Evolutionary conservation across 768 basidiomycete genomes (phyloP), one percentile per base, ranked within the genome.

Genomic region (Astraeus odoratus): DNA sequence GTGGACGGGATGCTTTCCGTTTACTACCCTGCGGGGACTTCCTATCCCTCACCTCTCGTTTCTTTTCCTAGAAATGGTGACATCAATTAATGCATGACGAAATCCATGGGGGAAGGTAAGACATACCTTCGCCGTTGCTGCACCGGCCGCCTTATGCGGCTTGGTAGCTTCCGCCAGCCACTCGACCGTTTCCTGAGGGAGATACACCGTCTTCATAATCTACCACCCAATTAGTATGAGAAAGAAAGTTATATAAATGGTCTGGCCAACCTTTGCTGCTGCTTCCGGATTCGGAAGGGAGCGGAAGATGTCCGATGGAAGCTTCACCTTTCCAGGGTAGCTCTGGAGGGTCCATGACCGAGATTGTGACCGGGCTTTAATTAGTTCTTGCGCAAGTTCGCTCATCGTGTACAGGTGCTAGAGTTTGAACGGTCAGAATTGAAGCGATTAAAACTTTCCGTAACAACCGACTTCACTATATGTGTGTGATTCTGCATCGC

Each of bases 321-420:
- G 63, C 51, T 78, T 77, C 35, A 94, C 65, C 57, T 85, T 85
- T 5, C 83, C 87, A 1, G 90, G 91, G 61, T 87, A 87, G 25
- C 80, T 84, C 43, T 80, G 70, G 3, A 97, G 66, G 3, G 72
- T 74, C 91, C 94, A 97, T 3, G 75, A 73, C 46, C 84, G 77
- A 12, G 64, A 45, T 26, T 78, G 68, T 1, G 76, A 74, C n/a
- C 77, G 75, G 1, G 72, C 66, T 55, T 83, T 86, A 63, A 97
- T 84, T 26, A 96, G 67, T 53, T 89, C 79, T 64, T 96, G 90
- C 0, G 95, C 84, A 7, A 98, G 72, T 55, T 99, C 96, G 52
- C 86, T 81, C 47, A 90, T 71, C 8, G 80, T 74, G 57, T 96
- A 98, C 31, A 99, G 70, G 60, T 90, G 87, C 94, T 96, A 53